A percentile compares a stretch with the other conserved stretches of the same genome.
Conservation (phyloP, 305 asterid species). For the Petunia hybrid region DNA sequence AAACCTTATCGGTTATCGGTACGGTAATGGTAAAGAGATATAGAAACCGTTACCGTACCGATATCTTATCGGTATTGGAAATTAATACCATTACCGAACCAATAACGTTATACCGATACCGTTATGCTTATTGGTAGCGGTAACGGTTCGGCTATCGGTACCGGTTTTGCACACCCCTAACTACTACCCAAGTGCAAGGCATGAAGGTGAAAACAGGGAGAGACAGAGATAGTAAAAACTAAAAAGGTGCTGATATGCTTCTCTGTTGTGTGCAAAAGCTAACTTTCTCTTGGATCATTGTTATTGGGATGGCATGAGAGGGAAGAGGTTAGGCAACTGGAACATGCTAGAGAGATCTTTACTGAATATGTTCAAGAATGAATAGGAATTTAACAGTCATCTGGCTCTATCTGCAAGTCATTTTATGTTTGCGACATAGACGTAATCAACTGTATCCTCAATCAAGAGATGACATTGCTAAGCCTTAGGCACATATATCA, state of each 20-base stretch:
- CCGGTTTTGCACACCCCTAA: too few species aligned
- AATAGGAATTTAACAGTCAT: not conserved
- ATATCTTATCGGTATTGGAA: too few species aligned
- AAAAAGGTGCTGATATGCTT: not conserved
- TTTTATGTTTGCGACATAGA: not conserved
- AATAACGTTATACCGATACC: too few species aligned
- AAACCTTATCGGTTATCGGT: too few species aligned
- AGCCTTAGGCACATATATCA: not conserved
- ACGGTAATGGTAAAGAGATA: too few species aligned
- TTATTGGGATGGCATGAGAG: not conserved
- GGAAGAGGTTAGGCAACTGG: constrained; percentile 15
- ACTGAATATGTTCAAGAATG: not conserved
- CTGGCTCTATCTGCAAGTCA: not conserved
- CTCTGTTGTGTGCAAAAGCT: not conserved
- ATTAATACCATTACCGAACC: too few species aligned
- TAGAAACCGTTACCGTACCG: too few species aligned
- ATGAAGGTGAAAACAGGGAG: not conserved
- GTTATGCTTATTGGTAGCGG: too few species aligned
- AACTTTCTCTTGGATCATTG: constrained; percentile 2
- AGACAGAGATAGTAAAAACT: not conserved
- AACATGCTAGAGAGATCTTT: not conserved
- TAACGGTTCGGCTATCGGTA: too few species aligned
- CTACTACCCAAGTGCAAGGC: not conserved
- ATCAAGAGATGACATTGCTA: constrained; percentile 6
- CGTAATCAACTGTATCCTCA: not conserved